Evolutionary conservation across 2,329 filamentous ascomycete species (phyloP), one percentile per base, ranked within the genome.

Genomic region (Ceratocystis eucalypticola): DNA sequence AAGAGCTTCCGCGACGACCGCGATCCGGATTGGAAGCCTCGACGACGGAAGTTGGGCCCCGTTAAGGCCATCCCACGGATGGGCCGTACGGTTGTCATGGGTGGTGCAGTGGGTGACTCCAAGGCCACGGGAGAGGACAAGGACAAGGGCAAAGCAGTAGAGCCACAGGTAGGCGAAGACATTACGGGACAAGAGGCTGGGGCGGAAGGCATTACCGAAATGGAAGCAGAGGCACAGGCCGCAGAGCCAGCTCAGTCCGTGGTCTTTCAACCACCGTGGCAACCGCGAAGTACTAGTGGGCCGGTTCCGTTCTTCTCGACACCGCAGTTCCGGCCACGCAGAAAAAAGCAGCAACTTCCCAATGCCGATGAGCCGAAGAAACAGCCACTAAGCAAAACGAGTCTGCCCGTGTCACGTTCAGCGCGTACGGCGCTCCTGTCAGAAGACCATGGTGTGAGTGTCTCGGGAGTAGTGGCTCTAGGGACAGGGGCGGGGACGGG

Each of bases 1-100:
- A 76, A 77, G 62, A 70, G 75, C 57, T 77, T 76, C 69, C 72
- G 77, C 53, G 78, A 80, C 68, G 76, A 75, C 61, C 71, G 74
- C 61, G 75, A 77, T 44, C 75, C 77, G 8, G 76, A 77, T 62
- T 77, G 75, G 41, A 69, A 70, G 44, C 69, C 70, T 7, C 55
- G 68, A 20, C 66, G 67, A 25, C 67, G 64, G 55, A 69, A 62
- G 50, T 5, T 65, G 22, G 57, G 64, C 48, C 55, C 61, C 22
- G 33, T 45, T 10, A 41, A 45, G 20, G 65, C 65, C 45, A 20
- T 25, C 6, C 55, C 62, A 15, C 61, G 61, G 4, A 45, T 46
- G 6, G 61, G 61, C 20, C 53, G 46, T 25, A 50, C 61, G 1
- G 61, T 37, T 25, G 41, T 63, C 7, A 37, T 63, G 5, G 37